Evolutionary conservation across 176 grass and related monocot species (phyloP), one percentile per base, ranked within the genome.

Genomic region (Carex scoparia): DNA sequence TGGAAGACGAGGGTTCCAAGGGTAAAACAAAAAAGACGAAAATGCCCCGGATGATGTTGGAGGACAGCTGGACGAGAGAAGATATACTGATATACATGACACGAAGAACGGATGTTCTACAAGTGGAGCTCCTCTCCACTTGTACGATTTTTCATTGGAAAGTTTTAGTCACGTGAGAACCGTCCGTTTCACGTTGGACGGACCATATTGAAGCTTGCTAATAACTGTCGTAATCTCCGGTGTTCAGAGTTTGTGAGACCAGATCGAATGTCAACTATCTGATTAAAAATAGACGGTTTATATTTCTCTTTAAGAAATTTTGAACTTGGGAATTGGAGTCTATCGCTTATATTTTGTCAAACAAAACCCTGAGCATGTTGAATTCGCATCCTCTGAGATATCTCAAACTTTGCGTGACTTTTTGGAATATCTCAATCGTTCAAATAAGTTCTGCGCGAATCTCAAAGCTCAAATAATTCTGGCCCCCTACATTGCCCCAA

Each of bases 11-110:
- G 59, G 55, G 59, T 82, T 65, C 80, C n/a, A 7, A 82, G 80
- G 55, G 80, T 42, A 49, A 57, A 82, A 54, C n/a, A 13, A 7
- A 82, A 83, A 65, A 33, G 61, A 83, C 61, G 37, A 15, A 83
- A 83, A 51, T 83, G 11, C 80, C 61, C 79, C 40, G 7, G 60
- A 18, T 65, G 61, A 15, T 5, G 72, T 13, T 62, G 61, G 80
- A 67, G 1, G 33, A 82, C 80, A 82, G 59, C 78, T 81, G 78
- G 55, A 60, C 55, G 30, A 37, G 16, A 10, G 19, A 62, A 27
- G 32, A 28, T 40, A 40, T 5, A 64, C 3, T 46, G 6, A n/a
- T 30, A 33, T 40, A 49, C 19, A 75, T 75, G 71, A 44, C 71
- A 75, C 19, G 51, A 53, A 1, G 28, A 12, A 62, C 44, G 30